Percentiles rank a stretch among this genome's conserved stretches.
Conservation (phyloP, 345 rosid species). For the Alliaria petiolata region DNA sequence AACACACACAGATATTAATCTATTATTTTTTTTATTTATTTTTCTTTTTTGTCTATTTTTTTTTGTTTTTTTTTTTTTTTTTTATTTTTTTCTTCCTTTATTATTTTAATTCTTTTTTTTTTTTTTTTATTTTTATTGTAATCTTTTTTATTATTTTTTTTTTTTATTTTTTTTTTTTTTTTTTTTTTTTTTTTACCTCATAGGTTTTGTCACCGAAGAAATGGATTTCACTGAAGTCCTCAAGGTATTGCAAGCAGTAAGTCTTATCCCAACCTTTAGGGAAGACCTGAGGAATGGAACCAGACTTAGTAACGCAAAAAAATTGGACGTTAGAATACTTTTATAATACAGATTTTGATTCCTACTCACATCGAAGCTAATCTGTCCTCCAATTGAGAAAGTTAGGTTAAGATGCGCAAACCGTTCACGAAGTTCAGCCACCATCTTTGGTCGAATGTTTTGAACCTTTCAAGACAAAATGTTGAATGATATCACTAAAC, state of each 20-base stretch:
- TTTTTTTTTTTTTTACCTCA: conserved; percentile 68
- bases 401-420: conserved; percentile 92
- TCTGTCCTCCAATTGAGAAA: conserved; percentile 96
- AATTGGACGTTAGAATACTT: not conserved
- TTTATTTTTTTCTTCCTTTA: too few relatives aligned
- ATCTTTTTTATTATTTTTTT: too few relatives aligned
- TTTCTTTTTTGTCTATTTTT: too few relatives aligned
- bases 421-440: conserved; percentile 76
- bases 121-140: too few relatives aligned
- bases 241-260: conserved; percentile 84
- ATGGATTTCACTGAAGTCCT: conserved; percentile 78
- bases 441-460: conserved; percentile 80
- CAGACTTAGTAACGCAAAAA: not conserved
- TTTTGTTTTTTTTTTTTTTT: too few relatives aligned
- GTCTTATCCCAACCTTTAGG: conserved; percentile 99
- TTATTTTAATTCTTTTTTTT: too few relatives aligned
- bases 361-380: conserved; percentile 88
- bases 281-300: conserved; percentile 53
- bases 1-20: not conserved
- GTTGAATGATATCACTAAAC: not conserved
- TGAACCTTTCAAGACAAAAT: conserved; percentile 58
- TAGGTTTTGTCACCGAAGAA: conserved; percentile 99
- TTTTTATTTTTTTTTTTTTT: too few relatives aligned
- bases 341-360: not conserved
- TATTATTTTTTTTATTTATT: too few relatives aligned